Evolutionary conservation across 2,329 filamentous ascomycete species (phyloP), one percentile per base, ranked within the genome.

Genomic region (Colletotrichum cuscutae): DNA sequence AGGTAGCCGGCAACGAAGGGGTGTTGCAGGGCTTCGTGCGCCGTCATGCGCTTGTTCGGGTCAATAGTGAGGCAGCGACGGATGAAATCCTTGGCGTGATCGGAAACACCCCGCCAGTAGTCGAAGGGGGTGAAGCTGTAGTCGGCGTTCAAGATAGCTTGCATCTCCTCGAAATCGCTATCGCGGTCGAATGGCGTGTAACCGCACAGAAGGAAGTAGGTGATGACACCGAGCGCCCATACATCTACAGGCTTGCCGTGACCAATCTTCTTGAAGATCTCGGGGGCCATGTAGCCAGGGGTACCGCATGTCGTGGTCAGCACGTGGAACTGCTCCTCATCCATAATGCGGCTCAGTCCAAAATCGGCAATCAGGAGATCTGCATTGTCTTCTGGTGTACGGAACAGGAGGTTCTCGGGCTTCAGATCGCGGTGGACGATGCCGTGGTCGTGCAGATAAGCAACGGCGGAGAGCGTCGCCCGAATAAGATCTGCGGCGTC

Each of bases 171-270:
- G 79, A 98, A 92, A 84, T 99, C 98, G 78, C 92, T 96, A 83
- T 98, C 97, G 68, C 97, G 93, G 84, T 99, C 97, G 82, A 99
- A 99, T 13, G 97, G 97, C 1, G 97, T 99, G 85, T 98, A 98
- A 72, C 97, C 97, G 83, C 97, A 98, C 63, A 99, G 92, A 35
- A 99, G 87, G 86, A 99, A 99, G 86, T 98, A 99, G 37, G 97
- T 98, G 80, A 99, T 99, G 56, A 99, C 97, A 59, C 97, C 97
- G 75, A 98, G 95, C 49, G 97, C 97, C 97, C 97, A 99, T 76
- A 99, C 92, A 82, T 99, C 97, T 65, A 99, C 97, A 77, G 97
- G 95, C 84, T 98, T 99, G 75, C 97, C 97, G 82, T 99, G 97
- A 30, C 97, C 97, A 8, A 93, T 95, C 87, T 99, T 99, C 84